phyloP scores from a whole-genome alignment of 371 early-diverging fungal species.

The Rhizopus microsporus region DNA sequence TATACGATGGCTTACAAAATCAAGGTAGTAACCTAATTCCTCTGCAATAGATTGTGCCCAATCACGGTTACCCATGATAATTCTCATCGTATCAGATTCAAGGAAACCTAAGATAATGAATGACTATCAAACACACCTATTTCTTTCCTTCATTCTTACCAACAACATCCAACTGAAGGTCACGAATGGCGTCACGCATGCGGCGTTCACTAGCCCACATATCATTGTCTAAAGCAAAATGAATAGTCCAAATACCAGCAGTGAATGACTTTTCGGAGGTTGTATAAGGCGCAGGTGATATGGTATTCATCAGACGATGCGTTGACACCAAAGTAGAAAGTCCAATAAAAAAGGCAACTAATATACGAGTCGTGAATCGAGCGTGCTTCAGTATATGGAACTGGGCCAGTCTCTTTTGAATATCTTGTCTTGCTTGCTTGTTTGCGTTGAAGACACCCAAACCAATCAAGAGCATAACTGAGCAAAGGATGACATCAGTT shows the following conservation, averaged over 20 bases:
- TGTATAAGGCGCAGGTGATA: conserved; percentile 60
- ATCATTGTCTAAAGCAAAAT: conserved; percentile 83
- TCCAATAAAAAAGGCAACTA: conserved; percentile 28
- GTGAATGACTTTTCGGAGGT: conserved; percentile 71
- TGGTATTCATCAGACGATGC: conserved; percentile 31
- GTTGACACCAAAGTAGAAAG: conserved; percentile 40
- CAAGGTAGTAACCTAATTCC: conserved; percentile 75
- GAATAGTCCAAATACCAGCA: conserved; percentile 88
- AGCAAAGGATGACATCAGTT: conserved; percentile 67
- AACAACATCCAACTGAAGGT: conserved; percentile 79
- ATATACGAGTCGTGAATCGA: conserved; percentile 36
- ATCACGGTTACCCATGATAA: conserved; percentile 88
- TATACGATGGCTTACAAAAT: conserved; percentile 56
- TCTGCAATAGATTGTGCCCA: conserved; percentile 81
- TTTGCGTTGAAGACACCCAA: conserved; percentile 53
- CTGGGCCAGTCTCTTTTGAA: conserved; percentile 30
- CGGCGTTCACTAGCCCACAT: conserved; percentile 80
- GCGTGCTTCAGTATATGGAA: conserved; percentile 41
- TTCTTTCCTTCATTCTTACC: conserved; percentile 38
- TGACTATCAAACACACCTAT: background rate
- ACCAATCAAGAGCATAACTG: conserved; percentile 53
- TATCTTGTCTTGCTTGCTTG: conserved; percentile 25
- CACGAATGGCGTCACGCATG: conserved; percentile 76
- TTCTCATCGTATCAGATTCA: conserved; percentile 80
- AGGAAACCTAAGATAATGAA: conserved; percentile 52